These are phyloP conservation scores for Pyrenula aspistea DNA, from an alignment of 495 filamentous ascomycete genomes.

Conservation along the genomic window DNA sequence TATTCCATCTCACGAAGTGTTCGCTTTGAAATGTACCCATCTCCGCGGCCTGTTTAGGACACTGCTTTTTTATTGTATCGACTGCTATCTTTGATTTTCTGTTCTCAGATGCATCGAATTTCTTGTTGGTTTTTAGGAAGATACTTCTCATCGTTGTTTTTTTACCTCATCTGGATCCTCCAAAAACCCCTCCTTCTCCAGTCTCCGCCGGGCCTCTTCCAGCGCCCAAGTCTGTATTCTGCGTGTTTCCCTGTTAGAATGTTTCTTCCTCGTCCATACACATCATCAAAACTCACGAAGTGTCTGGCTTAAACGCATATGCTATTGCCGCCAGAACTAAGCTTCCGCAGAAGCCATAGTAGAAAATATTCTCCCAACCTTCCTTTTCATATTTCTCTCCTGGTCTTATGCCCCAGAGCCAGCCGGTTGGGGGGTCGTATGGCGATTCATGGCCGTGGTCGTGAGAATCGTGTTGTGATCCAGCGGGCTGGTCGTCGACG, in stretches of 20 bases:
- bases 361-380: slow-evolving; percentile 84
- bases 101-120: no score
- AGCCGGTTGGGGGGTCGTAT: slow-evolving; percentile 86
- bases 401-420: slow-evolving; percentile 81
- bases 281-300: slow-evolving; percentile 46
- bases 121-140: no score
- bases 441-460: slow-evolving; percentile 53
- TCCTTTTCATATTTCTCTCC: slow-evolving; percentile 92
- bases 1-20: no score
- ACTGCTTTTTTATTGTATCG: no score
- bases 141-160: no score
- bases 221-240: slow-evolving; percentile 99
- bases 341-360: slow-evolving; percentile 84
- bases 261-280: slow-evolving; percentile 1
- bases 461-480: background rate
- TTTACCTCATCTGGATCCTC: slow-evolving; percentile 49
- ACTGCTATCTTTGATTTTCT: no score
- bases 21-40: no score
- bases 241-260: background rate
- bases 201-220: slow-evolving; percentile 83
- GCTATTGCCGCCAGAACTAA: slow-evolving; percentile 61
- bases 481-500: background rate
- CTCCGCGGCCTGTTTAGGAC: no score
- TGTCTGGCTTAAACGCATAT: slow-evolving; percentile 97
- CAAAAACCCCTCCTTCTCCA: slow-evolving; percentile 91